These are phyloP conservation scores for Podospora pseudopauciseta DNA, from an alignment of 495 filamentous ascomycete genomes.

Conservation along the genomic window DNA sequence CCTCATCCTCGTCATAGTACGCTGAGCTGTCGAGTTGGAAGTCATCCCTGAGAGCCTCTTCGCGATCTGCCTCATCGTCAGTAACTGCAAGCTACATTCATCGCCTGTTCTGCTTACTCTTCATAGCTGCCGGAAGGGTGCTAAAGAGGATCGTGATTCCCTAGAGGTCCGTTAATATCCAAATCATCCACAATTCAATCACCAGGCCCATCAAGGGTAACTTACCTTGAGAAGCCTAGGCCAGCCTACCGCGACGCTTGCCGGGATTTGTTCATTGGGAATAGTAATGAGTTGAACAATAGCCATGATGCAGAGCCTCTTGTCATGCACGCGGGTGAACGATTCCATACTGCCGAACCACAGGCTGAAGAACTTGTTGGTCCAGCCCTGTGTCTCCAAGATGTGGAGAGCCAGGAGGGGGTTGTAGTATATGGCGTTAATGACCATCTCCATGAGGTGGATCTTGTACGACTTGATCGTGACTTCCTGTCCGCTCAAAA, in stretches of 20 bases:
- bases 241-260: constrained; percentile 92
- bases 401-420: constrained; percentile 75
- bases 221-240: constrained; percentile 72
- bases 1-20: constrained; percentile 75
- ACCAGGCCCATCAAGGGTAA: background rate
- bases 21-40: constrained; percentile 65
- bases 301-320: constrained; percentile 93
- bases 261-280: constrained; percentile 70
- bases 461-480: constrained; percentile 88
- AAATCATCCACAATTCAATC: background rate
- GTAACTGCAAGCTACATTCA: constrained; percentile 15
- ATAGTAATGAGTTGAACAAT: constrained; percentile 81
- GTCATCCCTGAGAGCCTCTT: constrained; percentile 90
- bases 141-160: constrained; percentile 90
- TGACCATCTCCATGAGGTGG: constrained; percentile 97
- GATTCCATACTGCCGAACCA: constrained; percentile 97
- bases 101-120: constrained; percentile 53
- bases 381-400: constrained; percentile 87
- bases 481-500: constrained; percentile 64
- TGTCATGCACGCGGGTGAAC: constrained; percentile 93
- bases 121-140: constrained; percentile 79
- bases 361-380: constrained; percentile 98
- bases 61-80: constrained; percentile 56
- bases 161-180: constrained; percentile 10
- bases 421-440: constrained; percentile 98